Percentiles rank a stretch among this genome's conserved stretches.
Evolutionary conservation across 441 rosid species (phyloP).

Genomic region (Croton laevigatus): DNA sequence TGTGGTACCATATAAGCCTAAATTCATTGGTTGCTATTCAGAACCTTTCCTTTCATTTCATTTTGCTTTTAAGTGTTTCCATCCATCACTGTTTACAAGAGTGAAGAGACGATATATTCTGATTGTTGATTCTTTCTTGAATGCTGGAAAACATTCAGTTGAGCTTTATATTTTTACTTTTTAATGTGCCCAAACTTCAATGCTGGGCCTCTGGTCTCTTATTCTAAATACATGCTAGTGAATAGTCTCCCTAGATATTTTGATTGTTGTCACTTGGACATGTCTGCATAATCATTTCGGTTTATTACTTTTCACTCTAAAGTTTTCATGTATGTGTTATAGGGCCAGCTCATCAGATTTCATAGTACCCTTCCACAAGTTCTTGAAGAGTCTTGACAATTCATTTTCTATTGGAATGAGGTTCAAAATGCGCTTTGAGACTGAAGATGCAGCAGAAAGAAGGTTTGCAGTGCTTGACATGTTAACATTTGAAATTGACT

Average conservation of each 20-base stretch:
- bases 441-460: slow-evolving; percentile 88
- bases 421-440: slow-evolving; percentile 73
- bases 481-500: background rate
- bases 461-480: slow-evolving; percentile 46
- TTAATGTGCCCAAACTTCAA: background rate
- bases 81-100: background rate
- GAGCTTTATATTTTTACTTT: background rate
- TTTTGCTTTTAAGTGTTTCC: background rate
- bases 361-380: slow-evolving; percentile 62
- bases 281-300: background rate
- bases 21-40: background rate
- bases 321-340: slow-evolving; percentile 14
- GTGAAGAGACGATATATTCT: background rate
- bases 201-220: background rate
- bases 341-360: slow-evolving; percentile 79
- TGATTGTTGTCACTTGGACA: background rate
- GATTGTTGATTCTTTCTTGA: background rate
- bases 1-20: too few species aligned
- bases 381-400: slow-evolving; percentile 67
- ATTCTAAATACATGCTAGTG: background rate
- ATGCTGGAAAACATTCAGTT: background rate
- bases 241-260: background rate
- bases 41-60: background rate
- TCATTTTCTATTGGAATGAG: slow-evolving; percentile 77
- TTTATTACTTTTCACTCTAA: background rate